Evolutionary conservation across 225 moss, liverwort and hornwort species (phyloP).

Genomic region (Lunularia cruciata): DNA sequence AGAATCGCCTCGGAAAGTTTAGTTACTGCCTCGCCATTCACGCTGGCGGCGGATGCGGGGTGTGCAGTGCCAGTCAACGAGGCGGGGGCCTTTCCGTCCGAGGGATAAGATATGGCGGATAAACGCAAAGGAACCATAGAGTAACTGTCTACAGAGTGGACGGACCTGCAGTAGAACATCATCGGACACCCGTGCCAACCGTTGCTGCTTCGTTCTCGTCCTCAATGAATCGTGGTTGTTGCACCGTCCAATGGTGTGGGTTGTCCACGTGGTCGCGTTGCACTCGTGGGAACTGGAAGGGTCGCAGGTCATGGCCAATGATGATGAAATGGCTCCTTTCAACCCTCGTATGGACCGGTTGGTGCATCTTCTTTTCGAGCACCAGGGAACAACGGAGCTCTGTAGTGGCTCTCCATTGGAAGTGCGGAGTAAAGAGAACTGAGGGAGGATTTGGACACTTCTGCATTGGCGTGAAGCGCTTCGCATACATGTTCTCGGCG

Average conservation of each 20-base stretch:
- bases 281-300: background rate
- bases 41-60: background rate
- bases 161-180: background rate
- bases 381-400: no score
- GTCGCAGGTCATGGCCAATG: background rate
- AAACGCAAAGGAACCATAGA: background rate
- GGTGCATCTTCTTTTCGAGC: background rate
- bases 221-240: background rate
- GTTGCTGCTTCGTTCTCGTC: background rate
- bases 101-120: background rate
- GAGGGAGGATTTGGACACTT: slow-evolving; percentile 2
- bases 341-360: slow-evolving; percentile 13
- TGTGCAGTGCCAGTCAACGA: background rate
- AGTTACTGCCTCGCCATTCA: background rate
- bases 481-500: slow-evolving; percentile 14
- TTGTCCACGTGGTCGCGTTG: background rate
- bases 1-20: background rate
- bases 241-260: background rate
- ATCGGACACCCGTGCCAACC: background rate
- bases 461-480: background rate
- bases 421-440: no score
- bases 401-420: no score
- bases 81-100: background rate
- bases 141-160: background rate
- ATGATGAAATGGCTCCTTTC: slow-evolving; percentile 1